A percentile compares a stretch with the other conserved stretches of the same genome.
These are phyloP conservation scores for Capillidium heterosporum DNA, from an alignment of 371 early-diverging fungal species.

Conservation along the genomic window DNA sequence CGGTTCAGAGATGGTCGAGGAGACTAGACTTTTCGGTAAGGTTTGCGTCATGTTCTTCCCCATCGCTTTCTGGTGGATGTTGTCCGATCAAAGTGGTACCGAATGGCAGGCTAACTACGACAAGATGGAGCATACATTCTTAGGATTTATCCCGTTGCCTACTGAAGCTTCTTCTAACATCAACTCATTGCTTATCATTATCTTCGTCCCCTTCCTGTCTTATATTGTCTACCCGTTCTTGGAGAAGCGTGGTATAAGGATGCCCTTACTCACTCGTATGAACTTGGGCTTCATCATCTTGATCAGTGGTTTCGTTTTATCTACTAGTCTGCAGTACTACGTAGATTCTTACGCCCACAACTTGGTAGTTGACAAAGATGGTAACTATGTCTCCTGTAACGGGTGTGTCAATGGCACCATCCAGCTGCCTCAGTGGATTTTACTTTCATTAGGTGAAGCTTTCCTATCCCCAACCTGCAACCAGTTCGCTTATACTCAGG, in stretches of 20 bases:
- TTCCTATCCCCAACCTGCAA: slow-evolving; percentile 41
- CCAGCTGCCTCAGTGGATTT: slow-evolving; percentile 40
- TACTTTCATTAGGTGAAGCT: slow-evolving; percentile 40
- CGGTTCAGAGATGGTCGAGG: slow-evolving; percentile 20
- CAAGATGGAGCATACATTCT: slow-evolving; percentile 18
- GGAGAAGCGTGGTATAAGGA: slow-evolving; percentile 14
- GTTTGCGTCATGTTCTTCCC: slow-evolving; percentile 22
- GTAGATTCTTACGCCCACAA: slow-evolving; percentile 15
- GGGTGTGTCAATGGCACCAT: slow-evolving; percentile 16
- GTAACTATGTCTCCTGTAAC: slow-evolving; percentile 9
- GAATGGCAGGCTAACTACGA: slow-evolving; percentile 28
- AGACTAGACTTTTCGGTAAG: slow-evolving; percentile 20
- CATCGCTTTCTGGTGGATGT: slow-evolving; percentile 31
- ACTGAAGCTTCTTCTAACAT: slow-evolving; percentile 11
- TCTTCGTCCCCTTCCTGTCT: slow-evolving; percentile 35
- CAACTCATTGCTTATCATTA: slow-evolving; percentile 24
- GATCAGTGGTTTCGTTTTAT: slow-evolving; percentile 17
- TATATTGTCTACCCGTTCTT: slow-evolving; percentile 25
- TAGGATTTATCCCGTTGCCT: slow-evolving; percentile 7
- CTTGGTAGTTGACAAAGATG: neutral
- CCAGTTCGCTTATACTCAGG: slow-evolving; percentile 38
- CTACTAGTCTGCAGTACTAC: slow-evolving; percentile 15
- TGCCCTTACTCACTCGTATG: slow-evolving; percentile 30
- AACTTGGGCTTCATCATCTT: slow-evolving; percentile 21
- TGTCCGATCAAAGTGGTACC: slow-evolving; percentile 28